Base-by-base conservation (phyloP, 257 asterid species). In the Fraxinus americana region DNA sequence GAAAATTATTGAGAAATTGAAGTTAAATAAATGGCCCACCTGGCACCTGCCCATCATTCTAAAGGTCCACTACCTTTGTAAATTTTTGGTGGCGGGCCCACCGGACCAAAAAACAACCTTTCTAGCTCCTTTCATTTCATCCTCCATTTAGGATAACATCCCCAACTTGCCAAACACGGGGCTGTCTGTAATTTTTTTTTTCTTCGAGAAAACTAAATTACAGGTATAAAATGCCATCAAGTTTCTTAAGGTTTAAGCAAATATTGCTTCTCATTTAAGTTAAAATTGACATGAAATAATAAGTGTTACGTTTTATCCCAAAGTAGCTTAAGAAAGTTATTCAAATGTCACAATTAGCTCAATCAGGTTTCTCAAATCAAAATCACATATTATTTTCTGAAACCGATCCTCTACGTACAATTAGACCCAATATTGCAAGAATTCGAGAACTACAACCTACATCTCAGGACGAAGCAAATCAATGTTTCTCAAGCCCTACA, bases 311-410 rank as follows among this genome's bases (percentile, higher is more conserved):
- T 38, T 39, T 4, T 45, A 50, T 36, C 66, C 54, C 68, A 38
- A 75, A 75, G 45, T 75, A 1, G 41, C 52, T 57, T 36, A 73
- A 54, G 65, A 19, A 27, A 19, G 41, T 65, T 72, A n/a, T 27
- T 39, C 10, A 54, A 4, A 34, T 16, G 73, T 73, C 71, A 30
- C 73, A 23, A 57, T 75, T 11, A 32, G 79, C 70, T 30, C 39
- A 41, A 19, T 38, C 10, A 77, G 70, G 76, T 52, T 73, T 82
- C 71, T 77, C 59, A 45, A 82, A 59, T 73, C 34, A 70, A 68
- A 59, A 36, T 61, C 17, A 23, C 67, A 16, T 2, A 23, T 57
- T n/a, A 57, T 57, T 17, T 57, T n/a, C 13, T 3, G 7, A 54
- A 54, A 54, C 12, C 27, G n/a, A 57, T 57, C 10, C 27, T 57